Conservation (phyloP, 1,284 basidiomycete genomes). For the Papiliotrema flavescens region DNA sequence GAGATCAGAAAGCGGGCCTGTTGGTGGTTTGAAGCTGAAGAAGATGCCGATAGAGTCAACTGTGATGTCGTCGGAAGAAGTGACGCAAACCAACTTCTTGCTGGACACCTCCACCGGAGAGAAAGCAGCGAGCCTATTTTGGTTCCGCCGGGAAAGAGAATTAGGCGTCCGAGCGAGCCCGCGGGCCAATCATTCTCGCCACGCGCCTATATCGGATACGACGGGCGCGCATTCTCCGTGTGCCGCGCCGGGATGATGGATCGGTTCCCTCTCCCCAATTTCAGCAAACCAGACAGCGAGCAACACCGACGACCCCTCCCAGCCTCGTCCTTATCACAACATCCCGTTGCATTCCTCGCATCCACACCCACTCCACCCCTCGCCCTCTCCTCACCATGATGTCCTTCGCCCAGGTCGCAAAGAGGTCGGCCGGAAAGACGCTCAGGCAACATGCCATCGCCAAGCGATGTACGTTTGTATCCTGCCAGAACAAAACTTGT, state of each 20-base stretch:
- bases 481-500: conserved; percentile 15
- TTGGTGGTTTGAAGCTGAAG: too few relatives aligned
- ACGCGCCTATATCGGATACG: not conserved
- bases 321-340: not conserved
- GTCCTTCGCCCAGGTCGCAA: conserved; percentile 43
- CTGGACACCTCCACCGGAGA: not conserved
- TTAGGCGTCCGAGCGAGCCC: not conserved
- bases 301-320: too few relatives aligned
- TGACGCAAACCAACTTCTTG: not conserved
- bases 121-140: not conserved
- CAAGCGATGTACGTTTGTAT: conserved; percentile 31
- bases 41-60: not conserved
- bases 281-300: too few relatives aligned
- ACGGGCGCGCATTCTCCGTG: not conserved
- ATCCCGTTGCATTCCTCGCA: not conserved
- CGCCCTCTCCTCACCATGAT: conserved; percentile 26
- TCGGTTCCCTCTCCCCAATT: not conserved
- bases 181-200: not conserved
- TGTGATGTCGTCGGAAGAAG: not conserved
- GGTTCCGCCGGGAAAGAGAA: not conserved
- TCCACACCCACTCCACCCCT: not conserved
- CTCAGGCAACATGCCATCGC: conserved; percentile 24
- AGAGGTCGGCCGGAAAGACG: conserved; percentile 29
- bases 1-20: too few relatives aligned
- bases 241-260: not conserved